Conservation (phyloP, 1,139 yeast genomes). For the Nakaseomyces kungkrabaensis region DNA sequence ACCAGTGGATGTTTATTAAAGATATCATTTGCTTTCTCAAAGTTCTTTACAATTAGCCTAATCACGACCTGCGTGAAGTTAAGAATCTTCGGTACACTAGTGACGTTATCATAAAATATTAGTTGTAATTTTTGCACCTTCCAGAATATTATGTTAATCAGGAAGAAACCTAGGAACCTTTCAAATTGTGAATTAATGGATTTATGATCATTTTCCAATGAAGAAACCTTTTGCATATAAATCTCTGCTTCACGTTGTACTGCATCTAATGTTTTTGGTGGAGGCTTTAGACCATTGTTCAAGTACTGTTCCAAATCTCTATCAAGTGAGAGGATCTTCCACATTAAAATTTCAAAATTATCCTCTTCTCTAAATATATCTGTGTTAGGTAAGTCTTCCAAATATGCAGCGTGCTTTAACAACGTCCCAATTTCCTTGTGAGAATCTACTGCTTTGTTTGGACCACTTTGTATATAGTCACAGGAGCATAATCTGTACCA, state of each 20-base stretch:
- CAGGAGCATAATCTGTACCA: constrained; percentile 23
- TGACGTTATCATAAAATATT: constrained; percentile 17
- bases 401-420: constrained; percentile 23
- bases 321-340: constrained; percentile 27
- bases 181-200: constrained; percentile 20
- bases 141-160: constrained; percentile 21
- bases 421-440: constrained; percentile 23
- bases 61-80: constrained; percentile 17
- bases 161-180: constrained; percentile 16
- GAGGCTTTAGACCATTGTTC: constrained; percentile 17
- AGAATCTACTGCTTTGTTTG: constrained; percentile 14
- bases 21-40: constrained; percentile 7
- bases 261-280: constrained; percentile 25
- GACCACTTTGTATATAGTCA: constrained; percentile 23
- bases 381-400: constrained; percentile 18
- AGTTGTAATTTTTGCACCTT: constrained; percentile 19
- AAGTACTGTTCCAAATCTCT: constrained; percentile 24
- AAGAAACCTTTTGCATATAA: constrained; percentile 13
- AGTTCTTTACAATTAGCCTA: constrained; percentile 16
- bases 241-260: constrained; percentile 19
- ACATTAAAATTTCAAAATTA: constrained; percentile 21
- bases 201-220: constrained; percentile 8
- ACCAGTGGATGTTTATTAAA: constrained; percentile 25
- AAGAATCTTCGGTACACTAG: constrained; percentile 14
- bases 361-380: constrained; percentile 25